Conservation (phyloP, 176 grass and related monocot genomes). For the Juncus effusus region DNA sequence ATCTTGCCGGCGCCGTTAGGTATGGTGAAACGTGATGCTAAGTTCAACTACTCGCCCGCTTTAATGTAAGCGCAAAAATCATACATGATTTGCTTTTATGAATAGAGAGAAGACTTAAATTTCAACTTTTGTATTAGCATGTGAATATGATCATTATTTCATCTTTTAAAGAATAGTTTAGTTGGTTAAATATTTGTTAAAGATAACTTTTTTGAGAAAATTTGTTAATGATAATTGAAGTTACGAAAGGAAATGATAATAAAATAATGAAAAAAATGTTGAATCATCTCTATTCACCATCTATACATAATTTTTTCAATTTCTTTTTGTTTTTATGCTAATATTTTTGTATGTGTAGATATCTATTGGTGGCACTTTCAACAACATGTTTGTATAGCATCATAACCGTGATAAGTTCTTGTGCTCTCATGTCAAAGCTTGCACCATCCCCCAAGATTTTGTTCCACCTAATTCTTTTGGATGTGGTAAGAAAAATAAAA, state of each 20-base stretch:
- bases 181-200: neutral
- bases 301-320: neutral
- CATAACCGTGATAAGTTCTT: constrained; percentile 31
- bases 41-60: constrained; percentile 67
- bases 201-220: neutral
- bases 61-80: constrained; percentile 39
- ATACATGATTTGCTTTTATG: neutral
- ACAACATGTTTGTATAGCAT: constrained; percentile 55
- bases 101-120: neutral
- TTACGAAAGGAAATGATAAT: too few relatives aligned
- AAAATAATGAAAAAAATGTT: too few relatives aligned
- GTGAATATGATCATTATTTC: neutral
- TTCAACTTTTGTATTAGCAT: neutral
- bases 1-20: neutral
- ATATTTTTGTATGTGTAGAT: constrained; percentile 33
- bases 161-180: neutral
- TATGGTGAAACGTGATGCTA: neutral
- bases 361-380: constrained; percentile 49
- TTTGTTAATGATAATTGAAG: too few relatives aligned
- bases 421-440: constrained; percentile 14
- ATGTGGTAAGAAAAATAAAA: constrained; percentile 38
- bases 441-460: constrained; percentile 29
- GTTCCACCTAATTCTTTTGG: constrained; percentile 40
- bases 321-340: neutral
- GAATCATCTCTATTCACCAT: neutral